A percentile compares a stretch with the other conserved stretches of the same genome.
phyloP scores from a whole-genome alignment of 768 basidiomycete genomes.

The Hortiboletus campestris region DNA sequence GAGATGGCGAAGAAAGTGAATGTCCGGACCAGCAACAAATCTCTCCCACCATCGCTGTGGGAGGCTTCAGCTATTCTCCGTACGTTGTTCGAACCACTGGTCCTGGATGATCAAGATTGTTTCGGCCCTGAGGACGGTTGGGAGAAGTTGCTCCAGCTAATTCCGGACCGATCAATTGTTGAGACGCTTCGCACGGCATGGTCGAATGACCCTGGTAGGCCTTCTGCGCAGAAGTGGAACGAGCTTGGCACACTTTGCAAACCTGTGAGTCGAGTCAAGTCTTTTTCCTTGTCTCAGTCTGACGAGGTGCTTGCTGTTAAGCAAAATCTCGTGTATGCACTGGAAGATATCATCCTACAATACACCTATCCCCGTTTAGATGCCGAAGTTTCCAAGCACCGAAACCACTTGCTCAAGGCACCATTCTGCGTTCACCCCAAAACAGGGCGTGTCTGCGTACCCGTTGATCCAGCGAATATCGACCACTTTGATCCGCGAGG shows the following conservation, averaged over 20 bases:
- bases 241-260: constrained; percentile 46
- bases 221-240: constrained; percentile 74
- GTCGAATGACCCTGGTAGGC: constrained; percentile 47
- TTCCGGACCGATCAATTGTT: constrained; percentile 62
- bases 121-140: constrained; percentile 56
- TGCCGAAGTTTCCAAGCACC: constrained; percentile 94
- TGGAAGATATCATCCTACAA: constrained; percentile 88
- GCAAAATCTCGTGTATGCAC: constrained; percentile 41
- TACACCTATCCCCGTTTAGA: constrained; percentile 97
- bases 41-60: constrained; percentile 74
- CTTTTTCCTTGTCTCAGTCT: neutral
- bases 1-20: constrained; percentile 83
- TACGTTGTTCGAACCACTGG: constrained; percentile 56
- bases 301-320: neutral
- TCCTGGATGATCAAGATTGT: constrained; percentile 66
- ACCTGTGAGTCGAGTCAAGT: constrained; percentile 9
- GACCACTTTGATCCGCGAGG: constrained; percentile 70
- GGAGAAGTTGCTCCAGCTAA: constrained; percentile 67
- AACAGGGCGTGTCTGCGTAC: constrained; percentile 44
- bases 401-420: constrained; percentile 95
- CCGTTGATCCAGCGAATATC: constrained; percentile 73
- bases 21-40: constrained; percentile 46
- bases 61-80: constrained; percentile 50
- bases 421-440: constrained; percentile 65
- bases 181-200: constrained; percentile 56